These are phyloP conservation scores for barrel medic (Medicago truncatula) DNA, from an alignment of 306 rosid species.

Conservation along the genomic window DNA sequence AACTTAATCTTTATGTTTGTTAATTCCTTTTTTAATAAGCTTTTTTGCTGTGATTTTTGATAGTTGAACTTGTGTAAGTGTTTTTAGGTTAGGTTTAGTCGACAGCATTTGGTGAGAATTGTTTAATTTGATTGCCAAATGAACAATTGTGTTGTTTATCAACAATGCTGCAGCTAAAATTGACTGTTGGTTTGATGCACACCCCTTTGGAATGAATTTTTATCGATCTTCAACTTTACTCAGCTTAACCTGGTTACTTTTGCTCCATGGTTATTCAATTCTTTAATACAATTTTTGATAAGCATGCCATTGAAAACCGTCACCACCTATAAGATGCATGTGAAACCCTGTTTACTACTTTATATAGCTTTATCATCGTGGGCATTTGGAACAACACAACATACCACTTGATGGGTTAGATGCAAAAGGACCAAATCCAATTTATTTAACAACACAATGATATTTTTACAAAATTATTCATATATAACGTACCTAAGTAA, in stretches of 20 bases:
- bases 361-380: neutral
- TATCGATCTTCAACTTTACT: neutral
- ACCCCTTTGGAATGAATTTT: constrained; percentile 9
- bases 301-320: neutral
- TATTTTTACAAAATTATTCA: neutral
- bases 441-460: neutral
- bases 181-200: neutral
- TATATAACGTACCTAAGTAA: neutral
- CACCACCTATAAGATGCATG: neutral
- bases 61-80: neutral
- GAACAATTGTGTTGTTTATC: constrained; percentile 22
- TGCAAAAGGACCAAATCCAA: neutral
- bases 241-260: neutral
- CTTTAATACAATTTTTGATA: neutral
- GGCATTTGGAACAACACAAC: neutral
- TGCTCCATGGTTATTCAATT: constrained; percentile 15
- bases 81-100: constrained; percentile 10
- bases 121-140: neutral
- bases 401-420: neutral
- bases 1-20: neutral
- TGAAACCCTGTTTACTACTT: neutral
- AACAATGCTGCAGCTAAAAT: neutral
- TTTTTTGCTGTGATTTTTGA: neutral
- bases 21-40: neutral
- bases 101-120: neutral